Evolutionary conservation across 1,139 yeast genomes (phyloP), one percentile per base, ranked within the genome.

Genomic region (Geotrichum australiense): DNA sequence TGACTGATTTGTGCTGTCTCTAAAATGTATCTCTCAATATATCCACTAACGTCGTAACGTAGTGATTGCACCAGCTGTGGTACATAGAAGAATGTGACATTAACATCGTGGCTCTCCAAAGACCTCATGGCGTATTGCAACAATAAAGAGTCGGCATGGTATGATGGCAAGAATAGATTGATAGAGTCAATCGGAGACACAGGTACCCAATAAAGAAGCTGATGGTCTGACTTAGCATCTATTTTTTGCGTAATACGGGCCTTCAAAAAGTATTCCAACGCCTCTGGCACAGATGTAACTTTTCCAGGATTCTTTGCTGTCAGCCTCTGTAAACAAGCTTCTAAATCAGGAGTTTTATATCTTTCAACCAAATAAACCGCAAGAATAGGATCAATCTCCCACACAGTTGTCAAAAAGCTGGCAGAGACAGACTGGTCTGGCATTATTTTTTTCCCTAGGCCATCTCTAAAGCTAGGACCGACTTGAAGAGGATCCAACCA

Each of bases 41-140:
- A 89, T 1, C 96, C 97, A 43, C 75, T 69, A 5, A 64, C 66
- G 60, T 91, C 98, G 59, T 80, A 80, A 52, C 97, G 74, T 50
- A 93, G 70, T 47, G 85, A 74, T 63, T 93, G 99, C 14, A 93
- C 98, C 61, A 93, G 86, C 61, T 93, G 98, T 1, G 99, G 98
- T 34, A 93, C 97, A 57, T 93, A 93, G 62, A 93, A 93, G 66
- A 93, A 93, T 0, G 96, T 85, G 48, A 84, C 66, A 55, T 84
- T 83, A 34, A 85, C 89, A 57, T 87, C 95, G 56, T 86, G 94
- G 24, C 78, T 72, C 61, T 89, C 96, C 50, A 93, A 68, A 0
- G 97, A 83, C 52, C 95, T 73, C 82, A 91, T 83, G 23, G 95
- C 81, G 57, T 80, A 91, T 61, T 93, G 99, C 47, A 86, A 65